Evolutionary conservation across 768 basidiomycete species (phyloP), one percentile per base, ranked within the genome.

Genomic region (Lepiota brunneoincarnata): DNA sequence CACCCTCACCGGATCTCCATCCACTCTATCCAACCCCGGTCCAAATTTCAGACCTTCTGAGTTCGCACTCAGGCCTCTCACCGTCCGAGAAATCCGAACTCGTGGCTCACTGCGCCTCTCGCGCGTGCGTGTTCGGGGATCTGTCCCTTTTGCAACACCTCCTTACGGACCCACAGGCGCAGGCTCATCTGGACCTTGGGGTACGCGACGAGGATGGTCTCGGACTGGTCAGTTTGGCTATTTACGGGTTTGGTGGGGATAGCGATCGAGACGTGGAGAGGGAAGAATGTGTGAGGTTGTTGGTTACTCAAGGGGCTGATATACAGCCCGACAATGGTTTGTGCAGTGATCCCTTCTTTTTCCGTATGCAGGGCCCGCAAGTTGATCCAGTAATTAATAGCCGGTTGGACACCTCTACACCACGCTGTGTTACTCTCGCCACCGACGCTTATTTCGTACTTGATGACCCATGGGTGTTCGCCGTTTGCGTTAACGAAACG

Each of bases 361-460:
- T 17, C 47, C 17, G 50, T 43, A 15, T 42, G n/a, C n/a, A n/a
- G 28, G 61, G 15, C 50, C 40, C 56, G 35, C 17, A 51, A 18
- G 11, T 11, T 49, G 38, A 35, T 50, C 37, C 26, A 26, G 55
- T 58, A 31, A 43, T 57, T 10, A 42, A 54, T 61, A 97, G 94
- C 83, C 56, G 95, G 96, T 31, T 98, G 97, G 97, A 93, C 92
- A 9, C 86, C 95, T 2, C 76, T 99, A 11, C 96, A 98, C 63
- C 87, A 96, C 72, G 93, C 96, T 6, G 90, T 90, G 6, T 71
- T 98, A 48, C 74, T 91, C 35, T 85, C 92, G 11, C 93, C 96
- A 28, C 91, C 95, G 2, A 94, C 94, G 2, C 75, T 98, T 18
- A 81, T 98, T 18, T 93, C 94, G 0, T 88, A 93, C 75, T 77